phyloP scores from a whole-genome alignment of 1,284 basidiomycete species.

The Leccinum solheimii region DNA sequence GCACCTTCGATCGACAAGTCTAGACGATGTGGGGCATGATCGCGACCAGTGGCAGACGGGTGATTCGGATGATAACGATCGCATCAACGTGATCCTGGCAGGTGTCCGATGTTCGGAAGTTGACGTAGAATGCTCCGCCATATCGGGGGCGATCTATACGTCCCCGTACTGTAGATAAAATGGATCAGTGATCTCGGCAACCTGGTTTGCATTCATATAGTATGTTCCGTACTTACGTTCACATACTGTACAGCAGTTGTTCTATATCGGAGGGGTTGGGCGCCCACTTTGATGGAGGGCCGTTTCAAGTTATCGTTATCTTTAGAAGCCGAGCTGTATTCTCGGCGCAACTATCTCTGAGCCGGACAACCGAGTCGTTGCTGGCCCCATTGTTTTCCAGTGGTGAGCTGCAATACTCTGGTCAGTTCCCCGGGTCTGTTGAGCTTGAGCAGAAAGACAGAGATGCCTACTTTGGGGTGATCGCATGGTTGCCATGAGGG shows the following conservation, averaged over 20 bases:
- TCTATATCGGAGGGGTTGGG: background rate
- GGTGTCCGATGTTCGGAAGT: background rate
- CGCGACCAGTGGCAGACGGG: background rate
- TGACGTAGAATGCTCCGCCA: background rate
- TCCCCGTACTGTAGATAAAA: background rate
- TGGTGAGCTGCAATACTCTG: background rate
- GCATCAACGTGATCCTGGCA: background rate
- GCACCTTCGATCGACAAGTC: background rate
- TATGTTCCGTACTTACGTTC: background rate
- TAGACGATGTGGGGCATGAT: background rate
- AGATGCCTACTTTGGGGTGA: background rate
- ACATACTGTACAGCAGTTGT: background rate
- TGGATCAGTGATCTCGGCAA: background rate
- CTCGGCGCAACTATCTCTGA: background rate
- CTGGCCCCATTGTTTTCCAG: background rate
- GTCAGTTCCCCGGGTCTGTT: background rate
- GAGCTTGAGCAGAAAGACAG: background rate
- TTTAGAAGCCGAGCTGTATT: background rate
- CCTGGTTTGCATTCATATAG: background rate
- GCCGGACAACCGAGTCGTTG: background rate
- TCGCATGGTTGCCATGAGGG: slow-evolving; percentile 1
- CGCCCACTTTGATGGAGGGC: background rate
- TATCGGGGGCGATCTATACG: background rate
- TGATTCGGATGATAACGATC: background rate
- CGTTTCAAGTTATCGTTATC: background rate